Evolutionary conservation across 1,284 basidiomycete species (phyloP).

Genomic region (Marasmius oreades): DNA sequence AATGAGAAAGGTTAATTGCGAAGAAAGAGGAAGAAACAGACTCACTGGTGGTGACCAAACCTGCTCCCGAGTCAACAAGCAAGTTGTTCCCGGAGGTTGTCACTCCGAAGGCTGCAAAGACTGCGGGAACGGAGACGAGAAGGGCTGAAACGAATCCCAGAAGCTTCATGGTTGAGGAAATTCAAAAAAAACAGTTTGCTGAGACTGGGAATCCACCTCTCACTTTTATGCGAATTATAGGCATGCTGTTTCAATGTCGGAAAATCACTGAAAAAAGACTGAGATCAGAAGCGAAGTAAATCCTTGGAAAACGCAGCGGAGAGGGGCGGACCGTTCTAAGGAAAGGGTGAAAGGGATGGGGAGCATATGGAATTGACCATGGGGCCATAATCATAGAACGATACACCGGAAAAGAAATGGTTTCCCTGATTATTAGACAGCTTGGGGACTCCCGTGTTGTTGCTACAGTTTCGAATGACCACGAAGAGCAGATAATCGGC

Average conservation of each 20-base stretch:
- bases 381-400: no score
- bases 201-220: not conserved
- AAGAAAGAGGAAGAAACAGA: conserved; percentile 3
- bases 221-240: no score
- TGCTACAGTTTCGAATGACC: no score
- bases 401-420: no score
- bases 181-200: not conserved
- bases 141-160: not conserved
- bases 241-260: no score
- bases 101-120: conserved; percentile 42
- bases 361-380: not conserved
- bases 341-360: no score
- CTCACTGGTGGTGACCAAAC: conserved; percentile 43
- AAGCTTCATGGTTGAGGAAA: not conserved
- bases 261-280: no score
- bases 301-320: not conserved
- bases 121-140: conserved; percentile 24
- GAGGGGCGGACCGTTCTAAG: not conserved
- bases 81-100: conserved; percentile 37
- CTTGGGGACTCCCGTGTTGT: no score
- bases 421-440: no score
- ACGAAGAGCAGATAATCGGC: no score
- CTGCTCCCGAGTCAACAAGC: conserved; percentile 41
- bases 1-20: not conserved
- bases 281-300: not conserved